Evolutionary conservation across 106 monocot genomes (phyloP).

Genomic region (Chionographis japonica): DNA sequence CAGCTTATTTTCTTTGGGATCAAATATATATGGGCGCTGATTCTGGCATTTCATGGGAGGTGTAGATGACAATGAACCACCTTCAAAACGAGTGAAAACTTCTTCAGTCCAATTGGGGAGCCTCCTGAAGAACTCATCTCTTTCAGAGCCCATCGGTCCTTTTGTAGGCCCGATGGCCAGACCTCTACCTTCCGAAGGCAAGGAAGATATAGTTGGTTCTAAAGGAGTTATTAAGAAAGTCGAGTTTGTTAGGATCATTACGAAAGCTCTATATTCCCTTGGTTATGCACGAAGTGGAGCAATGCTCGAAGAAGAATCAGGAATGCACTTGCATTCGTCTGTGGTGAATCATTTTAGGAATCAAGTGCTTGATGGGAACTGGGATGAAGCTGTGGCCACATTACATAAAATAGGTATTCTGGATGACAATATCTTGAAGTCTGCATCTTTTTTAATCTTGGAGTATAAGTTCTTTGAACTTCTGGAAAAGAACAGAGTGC

Average conservation of each 20-base stretch:
- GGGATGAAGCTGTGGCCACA: conserved; percentile 25
- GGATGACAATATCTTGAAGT: conserved; percentile 27
- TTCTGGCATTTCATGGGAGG: conserved; percentile 46
- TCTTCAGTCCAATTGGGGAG: conserved; percentile 3
- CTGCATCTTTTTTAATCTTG: conserved; percentile 32
- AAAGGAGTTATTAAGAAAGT: conserved; percentile 29
- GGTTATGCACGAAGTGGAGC: conserved; percentile 42
- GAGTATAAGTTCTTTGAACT: conserved; percentile 40
- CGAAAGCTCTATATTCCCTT: conserved; percentile 38
- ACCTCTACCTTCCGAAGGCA: conserved; percentile 18
- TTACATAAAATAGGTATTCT: conserved; percentile 21
- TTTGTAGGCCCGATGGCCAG: conserved; percentile 13
- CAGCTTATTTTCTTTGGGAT: conserved; percentile 1
- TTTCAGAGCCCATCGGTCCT: not conserved
- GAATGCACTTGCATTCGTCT: conserved; percentile 26
- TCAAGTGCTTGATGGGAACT: conserved; percentile 35
- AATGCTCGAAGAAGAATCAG: conserved; percentile 39
- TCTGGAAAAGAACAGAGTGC: conserved; percentile 16
- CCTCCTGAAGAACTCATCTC: conserved; percentile 8
- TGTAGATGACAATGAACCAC: conserved; percentile 30
- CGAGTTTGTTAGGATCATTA: conserved; percentile 39
- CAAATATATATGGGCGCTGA: conserved; percentile 25
- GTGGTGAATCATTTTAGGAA: conserved; percentile 23
- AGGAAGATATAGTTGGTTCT: conserved; percentile 22
- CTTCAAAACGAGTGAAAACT: conserved; percentile 29